Evolutionary conservation across 805 yeast species (phyloP).

Genomic region (Lachancea sp.): DNA sequence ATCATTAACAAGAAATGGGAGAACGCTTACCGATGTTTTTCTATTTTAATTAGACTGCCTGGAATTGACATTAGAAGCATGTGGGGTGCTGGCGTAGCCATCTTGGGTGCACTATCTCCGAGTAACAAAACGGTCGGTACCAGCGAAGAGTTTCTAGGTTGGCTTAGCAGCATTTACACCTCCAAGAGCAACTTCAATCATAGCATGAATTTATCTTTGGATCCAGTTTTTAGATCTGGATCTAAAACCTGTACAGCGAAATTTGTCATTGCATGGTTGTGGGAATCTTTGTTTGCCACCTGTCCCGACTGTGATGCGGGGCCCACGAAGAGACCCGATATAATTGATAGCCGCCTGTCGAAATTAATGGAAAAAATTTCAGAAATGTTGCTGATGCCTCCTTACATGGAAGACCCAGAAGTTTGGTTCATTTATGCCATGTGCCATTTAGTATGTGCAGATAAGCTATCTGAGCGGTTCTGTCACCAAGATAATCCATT

Average conservation of each 20-base stretch:
- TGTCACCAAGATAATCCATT: slow-evolving; percentile 4
- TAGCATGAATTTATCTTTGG: slow-evolving; percentile 19
- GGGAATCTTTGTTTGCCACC: slow-evolving; percentile 19
- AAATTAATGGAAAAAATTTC: slow-evolving; percentile 23
- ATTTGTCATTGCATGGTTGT: slow-evolving; percentile 26
- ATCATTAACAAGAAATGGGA: slow-evolving; percentile 48
- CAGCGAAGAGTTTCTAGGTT: slow-evolving; percentile 22
- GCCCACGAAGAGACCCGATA: not conserved
- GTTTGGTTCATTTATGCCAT: slow-evolving; percentile 28
- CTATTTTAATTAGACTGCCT: slow-evolving; percentile 43
- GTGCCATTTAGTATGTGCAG: slow-evolving; percentile 26
- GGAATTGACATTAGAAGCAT: slow-evolving; percentile 47
- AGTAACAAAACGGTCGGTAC: slow-evolving; percentile 3
- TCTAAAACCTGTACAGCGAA: slow-evolving; percentile 28
- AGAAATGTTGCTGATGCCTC: slow-evolving; percentile 29
- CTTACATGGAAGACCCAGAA: slow-evolving; percentile 31
- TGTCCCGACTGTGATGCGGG: not conserved
- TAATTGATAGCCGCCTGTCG: slow-evolving; percentile 3
- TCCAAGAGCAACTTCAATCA: slow-evolving; percentile 22
- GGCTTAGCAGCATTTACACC: slow-evolving; percentile 27
- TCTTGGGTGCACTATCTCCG: slow-evolving; percentile 31
- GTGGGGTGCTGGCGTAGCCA: slow-evolving; percentile 62
- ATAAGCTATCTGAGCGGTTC: slow-evolving; percentile 17
- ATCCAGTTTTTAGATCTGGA: slow-evolving; percentile 28
- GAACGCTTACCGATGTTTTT: slow-evolving; percentile 46